These are phyloP conservation scores for Strobilomyces confusus DNA, from an alignment of 768 basidiomycete species.

Conservation along the genomic window DNA sequence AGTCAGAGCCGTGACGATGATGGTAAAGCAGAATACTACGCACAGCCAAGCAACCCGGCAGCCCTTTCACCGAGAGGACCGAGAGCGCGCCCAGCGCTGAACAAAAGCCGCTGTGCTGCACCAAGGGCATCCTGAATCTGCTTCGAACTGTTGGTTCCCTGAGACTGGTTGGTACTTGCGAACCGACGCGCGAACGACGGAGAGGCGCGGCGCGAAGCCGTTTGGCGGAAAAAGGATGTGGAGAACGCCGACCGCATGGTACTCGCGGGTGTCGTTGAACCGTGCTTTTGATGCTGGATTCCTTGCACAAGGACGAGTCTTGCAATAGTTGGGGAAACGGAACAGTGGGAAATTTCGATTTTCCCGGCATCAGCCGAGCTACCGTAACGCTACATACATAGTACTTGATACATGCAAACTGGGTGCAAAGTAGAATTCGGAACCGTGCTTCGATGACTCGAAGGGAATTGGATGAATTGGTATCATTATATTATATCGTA, in stretches of 20 bases:
- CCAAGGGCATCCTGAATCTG: constrained; percentile 67
- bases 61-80: constrained; percentile 51
- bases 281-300: constrained; percentile 1
- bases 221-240: constrained; percentile 24
- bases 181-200: constrained; percentile 34
- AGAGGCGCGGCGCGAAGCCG: constrained; percentile 12
- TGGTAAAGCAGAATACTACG: constrained; percentile 17
- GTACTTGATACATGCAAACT: too few species aligned
- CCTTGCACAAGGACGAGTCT: constrained; percentile 1
- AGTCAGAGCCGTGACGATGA: background rate
- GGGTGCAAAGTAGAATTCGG: too few species aligned
- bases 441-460: too few species aligned
- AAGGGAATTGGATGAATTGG: too few species aligned
- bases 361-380: constrained; percentile 8
- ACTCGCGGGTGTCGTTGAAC: background rate
- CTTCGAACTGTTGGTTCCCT: constrained; percentile 48
- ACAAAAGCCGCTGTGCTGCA: constrained; percentile 54
- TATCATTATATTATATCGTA: too few species aligned
- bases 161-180: constrained; percentile 36
- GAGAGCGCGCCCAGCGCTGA: constrained; percentile 43
- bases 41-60: constrained; percentile 56
- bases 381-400: too few species aligned
- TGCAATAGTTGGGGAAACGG: background rate
- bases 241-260: constrained; percentile 26
- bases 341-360: constrained; percentile 3